Percentiles rank a stretch among this genome's conserved stretches.
Evolutionary conservation across 768 basidiomycete genomes (phyloP).

Genomic region (Asterophora lycoperdoides): DNA sequence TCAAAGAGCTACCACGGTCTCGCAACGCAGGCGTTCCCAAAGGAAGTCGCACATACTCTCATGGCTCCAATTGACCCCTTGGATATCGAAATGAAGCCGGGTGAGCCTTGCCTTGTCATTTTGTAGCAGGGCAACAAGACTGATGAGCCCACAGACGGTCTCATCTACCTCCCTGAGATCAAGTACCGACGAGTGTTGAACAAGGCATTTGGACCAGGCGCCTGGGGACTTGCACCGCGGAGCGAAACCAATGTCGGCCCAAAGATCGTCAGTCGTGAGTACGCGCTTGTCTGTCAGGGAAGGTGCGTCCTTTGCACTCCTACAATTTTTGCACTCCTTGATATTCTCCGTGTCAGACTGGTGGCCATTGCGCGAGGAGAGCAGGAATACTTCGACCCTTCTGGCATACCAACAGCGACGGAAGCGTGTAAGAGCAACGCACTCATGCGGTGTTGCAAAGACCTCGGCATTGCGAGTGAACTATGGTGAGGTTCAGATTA

Average conservation of each 20-base stretch:
- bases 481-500: conserved; percentile 62
- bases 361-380: conserved; percentile 92
- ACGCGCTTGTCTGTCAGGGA: conserved; percentile 90
- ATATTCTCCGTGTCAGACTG: conserved; percentile 43
- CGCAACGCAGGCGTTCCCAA: conserved; percentile 69
- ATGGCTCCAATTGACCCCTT: conserved; percentile 68
- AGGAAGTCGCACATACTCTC: conserved; percentile 67
- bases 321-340: background rate
- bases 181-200: conserved; percentile 92
- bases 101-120: conserved; percentile 37
- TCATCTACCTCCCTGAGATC: conserved; percentile 95
- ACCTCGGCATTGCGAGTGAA: conserved; percentile 93
- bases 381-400: conserved; percentile 93
- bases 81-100: conserved; percentile 94
- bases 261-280: conserved; percentile 87
- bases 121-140: background rate
- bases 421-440: conserved; percentile 97
- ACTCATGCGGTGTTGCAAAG: conserved; percentile 96
- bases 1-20: conserved; percentile 83
- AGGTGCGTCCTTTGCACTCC: conserved; percentile 45
- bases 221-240: conserved; percentile 94
- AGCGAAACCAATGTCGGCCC: conserved; percentile 88
- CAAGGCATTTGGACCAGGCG: conserved; percentile 92
- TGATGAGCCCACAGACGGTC: conserved; percentile 57
- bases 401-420: conserved; percentile 87